phyloP scores from a whole-genome alignment of 345 rosid genomes.

The Hibiscus mutabilis region DNA sequence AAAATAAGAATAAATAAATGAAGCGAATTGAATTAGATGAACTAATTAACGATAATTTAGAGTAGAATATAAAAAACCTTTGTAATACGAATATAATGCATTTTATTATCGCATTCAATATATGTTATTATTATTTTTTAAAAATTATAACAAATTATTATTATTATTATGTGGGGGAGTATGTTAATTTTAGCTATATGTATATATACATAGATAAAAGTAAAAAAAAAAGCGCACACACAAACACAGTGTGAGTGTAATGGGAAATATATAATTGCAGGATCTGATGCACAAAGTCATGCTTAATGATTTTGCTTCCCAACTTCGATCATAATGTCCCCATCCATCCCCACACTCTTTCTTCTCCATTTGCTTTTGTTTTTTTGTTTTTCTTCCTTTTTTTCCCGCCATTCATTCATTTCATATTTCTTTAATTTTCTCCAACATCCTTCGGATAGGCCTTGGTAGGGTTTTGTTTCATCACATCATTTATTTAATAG shows the following conservation, averaged over 20 bases:
- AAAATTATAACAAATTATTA: too few relatives aligned
- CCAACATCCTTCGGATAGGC: neutral
- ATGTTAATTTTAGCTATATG: neutral
- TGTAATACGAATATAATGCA: too few relatives aligned
- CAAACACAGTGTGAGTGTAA: neutral
- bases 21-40: too few relatives aligned
- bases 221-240: neutral
- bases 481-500: neutral
- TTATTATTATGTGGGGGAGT: too few relatives aligned
- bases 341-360: conserved; percentile 19
- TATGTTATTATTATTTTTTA: too few relatives aligned
- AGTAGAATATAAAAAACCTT: too few relatives aligned
- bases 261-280: conserved; percentile 55
- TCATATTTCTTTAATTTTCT: neutral
- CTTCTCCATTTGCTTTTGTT: neutral
- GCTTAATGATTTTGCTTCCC: conserved; percentile 77
- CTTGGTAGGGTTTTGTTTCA: neutral
- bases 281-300: conserved; percentile 38
- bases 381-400: neutral
- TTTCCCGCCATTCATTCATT: neutral
- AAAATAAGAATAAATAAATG: too few relatives aligned
- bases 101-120: too few relatives aligned
- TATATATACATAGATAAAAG: neutral
- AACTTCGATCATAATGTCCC: conserved; percentile 26
- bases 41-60: too few relatives aligned